Evolutionary conservation across 2,329 filamentous ascomycete genomes (phyloP), one percentile per base, ranked within the genome.

Genomic region (Teratosphaeria nubilosa): DNA sequence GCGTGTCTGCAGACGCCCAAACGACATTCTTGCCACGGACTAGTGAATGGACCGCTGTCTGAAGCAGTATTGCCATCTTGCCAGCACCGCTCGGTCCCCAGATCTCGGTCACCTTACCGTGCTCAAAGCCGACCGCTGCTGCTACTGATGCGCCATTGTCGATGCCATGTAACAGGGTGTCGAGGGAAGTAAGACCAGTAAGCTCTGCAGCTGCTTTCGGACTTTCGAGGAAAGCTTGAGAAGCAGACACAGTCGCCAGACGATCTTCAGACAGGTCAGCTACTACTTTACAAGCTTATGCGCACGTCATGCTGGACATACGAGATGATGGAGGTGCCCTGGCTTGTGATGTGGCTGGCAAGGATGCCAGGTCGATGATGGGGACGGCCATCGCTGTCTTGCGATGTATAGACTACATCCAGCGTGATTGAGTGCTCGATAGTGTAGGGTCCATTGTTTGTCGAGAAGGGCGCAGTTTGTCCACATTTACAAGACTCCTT

Each of bases 71-170:
- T 13, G 86, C 80, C 3, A 90, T 95, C 78, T 95, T 96, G 31
- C 91, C 92, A 27, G 83, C 83, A 1, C 91, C 91, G 9, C 90
- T 87, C 11, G 91, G 90, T 0, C 92, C 92, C 82, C 89, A 95
- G 54, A 96, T 76, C 73, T 97, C 92, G 3, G 88, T 88, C 50
- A 96, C 80, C 70, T 90, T 88, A 14, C 91, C 90, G 58, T 85
- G 83, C 60, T 81, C 81, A 53, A 95, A 77, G 24, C 24, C 37
- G 24, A 22, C 14, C 22, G n/a, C 24, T 9, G 13, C 25, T 37
- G 14, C 11, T 30, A 5, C 22, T 37, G 20, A 81, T 79, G 31
- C 16, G 14, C 10, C 16, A 25, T n/a, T 27, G 25, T 60, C 57
- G 64, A 62, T 58, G 62, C 63, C 51, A 65, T 32, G 59, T 16